Base-by-base conservation (phyloP, 208 protist species). In the Kentomonas sorsogonicus region DNA sequence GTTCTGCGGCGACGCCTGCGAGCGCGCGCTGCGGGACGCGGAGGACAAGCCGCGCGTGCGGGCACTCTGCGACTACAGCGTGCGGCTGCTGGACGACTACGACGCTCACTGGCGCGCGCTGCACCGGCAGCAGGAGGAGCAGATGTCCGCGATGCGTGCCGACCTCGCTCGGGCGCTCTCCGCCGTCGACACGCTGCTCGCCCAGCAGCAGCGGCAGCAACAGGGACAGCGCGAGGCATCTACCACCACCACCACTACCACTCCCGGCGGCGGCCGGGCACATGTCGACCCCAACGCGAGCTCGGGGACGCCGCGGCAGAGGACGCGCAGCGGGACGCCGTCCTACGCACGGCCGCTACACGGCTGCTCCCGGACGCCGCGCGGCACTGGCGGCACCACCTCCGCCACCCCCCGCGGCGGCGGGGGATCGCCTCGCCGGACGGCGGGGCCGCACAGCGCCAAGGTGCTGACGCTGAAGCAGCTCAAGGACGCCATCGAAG, bases 401-500 rank as follows among this genome's bases (percentile, higher is more conserved):
- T 18, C n/a, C 44, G 13, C 30, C 22, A 2, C 30, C 27, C 15
- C 18, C n/a, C 22, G n/a, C 53, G 22, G 34, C 47, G 1, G 29
- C 22, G 15, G 44, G 38, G 27, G 43, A 23, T 38, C 52, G 25
- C 55, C 54, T 45, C 60, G 53, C 0, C 36, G 34, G 0, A 51
- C 64, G 1, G 60, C 57, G 1, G 69, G 69, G 38, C 29, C 54
- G 50, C 39, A 44, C 26, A 43, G 38, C 18, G 22, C 30, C 20
- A 77, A 89, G 50, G 63, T 77, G 44, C 64, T 94, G 16, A 77
- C 79, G 5, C 58, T 93, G 6, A 68, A 67, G 55, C 88, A 95
- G 69, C 62, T 93, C 7, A 86, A 87, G 38, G 85, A 90, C 22
- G 43, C 80, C 41, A 91, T 97, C 31, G 89, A 89, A 25, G 83